A percentile compares a stretch with the other conserved stretches of the same genome.
phyloP scores from a whole-genome alignment of 2,329 filamentous ascomycete genomes.

The Clarireedia homoeocarpa region DNA sequence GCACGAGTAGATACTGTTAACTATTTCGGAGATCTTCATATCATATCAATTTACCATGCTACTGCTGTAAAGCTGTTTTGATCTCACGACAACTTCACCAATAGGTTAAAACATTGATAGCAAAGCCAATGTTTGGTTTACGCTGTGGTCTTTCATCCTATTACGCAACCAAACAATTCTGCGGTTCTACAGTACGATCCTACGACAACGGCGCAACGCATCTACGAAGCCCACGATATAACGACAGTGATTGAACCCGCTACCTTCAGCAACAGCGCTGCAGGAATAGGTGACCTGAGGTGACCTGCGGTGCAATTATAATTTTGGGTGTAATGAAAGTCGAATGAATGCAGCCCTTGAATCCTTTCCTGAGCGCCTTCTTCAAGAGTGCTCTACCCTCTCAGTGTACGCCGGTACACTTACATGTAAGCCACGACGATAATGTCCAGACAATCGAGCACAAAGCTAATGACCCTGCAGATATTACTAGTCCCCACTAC shows the following conservation, averaged over 20 bases:
- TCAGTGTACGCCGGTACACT: conserved; percentile 86
- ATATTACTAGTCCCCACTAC: conserved; percentile 90
- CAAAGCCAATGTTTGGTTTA: neutral
- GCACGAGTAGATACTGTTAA: too few species aligned
- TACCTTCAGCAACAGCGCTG: conserved; percentile 8
- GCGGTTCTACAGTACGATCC: neutral
- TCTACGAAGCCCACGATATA: neutral
- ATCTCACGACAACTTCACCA: neutral
- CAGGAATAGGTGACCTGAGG: conserved; percentile 20
- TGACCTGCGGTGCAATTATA: conserved; percentile 20
- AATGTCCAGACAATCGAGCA: neutral
- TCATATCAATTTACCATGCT: neutral
- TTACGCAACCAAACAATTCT: too few species aligned
- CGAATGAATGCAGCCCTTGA: conserved; percentile 92
- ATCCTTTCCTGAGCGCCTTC: conserved; percentile 97
- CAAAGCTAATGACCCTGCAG: conserved; percentile 30
- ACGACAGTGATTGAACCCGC: neutral
- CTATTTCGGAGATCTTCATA: neutral
- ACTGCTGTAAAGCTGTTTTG: neutral
- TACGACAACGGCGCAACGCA: neutral
- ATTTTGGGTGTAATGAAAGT: conserved; percentile 27
- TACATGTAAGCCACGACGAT: conserved; percentile 52
- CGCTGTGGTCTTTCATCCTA: neutral
- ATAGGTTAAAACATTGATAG: neutral
- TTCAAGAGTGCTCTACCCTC: conserved; percentile 89